phyloP scores from a whole-genome alignment of 2,329 filamentous ascomycete species.

The Sordariomycetes sp. region DNA sequence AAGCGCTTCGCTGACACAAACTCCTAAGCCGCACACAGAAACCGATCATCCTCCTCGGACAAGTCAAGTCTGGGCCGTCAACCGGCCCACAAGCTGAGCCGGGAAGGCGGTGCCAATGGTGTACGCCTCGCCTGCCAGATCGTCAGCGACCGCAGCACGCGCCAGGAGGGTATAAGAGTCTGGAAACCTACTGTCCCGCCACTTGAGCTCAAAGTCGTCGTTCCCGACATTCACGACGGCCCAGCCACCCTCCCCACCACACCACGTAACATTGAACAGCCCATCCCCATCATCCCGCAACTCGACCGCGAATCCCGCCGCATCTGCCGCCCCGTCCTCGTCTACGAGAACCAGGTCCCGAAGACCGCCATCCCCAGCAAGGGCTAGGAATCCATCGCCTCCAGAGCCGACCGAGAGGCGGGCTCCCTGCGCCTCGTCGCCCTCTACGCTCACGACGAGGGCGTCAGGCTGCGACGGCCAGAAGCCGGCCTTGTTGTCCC shows the following conservation, averaged over 20 bases:
- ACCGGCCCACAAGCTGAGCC: neutral
- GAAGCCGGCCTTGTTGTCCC: neutral
- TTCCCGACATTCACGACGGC: neutral
- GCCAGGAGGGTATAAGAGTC: neutral
- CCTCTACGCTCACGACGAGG: neutral
- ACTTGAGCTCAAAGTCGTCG: constrained; percentile 1
- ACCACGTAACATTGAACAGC: neutral
- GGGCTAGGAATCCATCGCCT: neutral
- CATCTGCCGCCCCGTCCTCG: neutral
- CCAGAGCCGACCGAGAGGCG: neutral
- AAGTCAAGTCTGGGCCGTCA: neutral
- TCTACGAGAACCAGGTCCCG: neutral
- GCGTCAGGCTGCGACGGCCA: neutral
- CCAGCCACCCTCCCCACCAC: neutral
- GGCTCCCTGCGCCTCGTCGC: neutral
- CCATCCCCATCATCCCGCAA: neutral
- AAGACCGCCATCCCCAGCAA: neutral
- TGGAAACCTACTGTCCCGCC: constrained; percentile 1
- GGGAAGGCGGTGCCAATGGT: neutral
- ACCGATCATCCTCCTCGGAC: neutral
- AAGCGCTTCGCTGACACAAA: too few species aligned
- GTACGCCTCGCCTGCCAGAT: neutral
- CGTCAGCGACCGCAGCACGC: neutral
- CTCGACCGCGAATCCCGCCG: neutral
- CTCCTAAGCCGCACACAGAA: too few species aligned